phyloP scores from a whole-genome alignment of 805 yeast genomes.

The Barnettozyma botsteinii region DNA sequence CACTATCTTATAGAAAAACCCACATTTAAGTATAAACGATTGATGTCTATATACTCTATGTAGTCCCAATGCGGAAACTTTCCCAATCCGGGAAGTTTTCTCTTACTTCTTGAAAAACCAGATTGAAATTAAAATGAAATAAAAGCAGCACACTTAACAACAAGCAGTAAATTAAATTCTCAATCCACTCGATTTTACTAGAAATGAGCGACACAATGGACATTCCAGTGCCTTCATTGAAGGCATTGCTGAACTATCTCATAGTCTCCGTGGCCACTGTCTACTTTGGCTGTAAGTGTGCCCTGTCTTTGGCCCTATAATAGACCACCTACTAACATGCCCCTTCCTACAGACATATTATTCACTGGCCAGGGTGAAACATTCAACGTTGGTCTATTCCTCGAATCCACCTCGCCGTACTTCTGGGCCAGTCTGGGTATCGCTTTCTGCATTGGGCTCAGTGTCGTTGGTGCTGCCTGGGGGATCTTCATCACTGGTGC shows the following conservation, averaged over 20 bases:
- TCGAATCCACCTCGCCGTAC: slow-evolving; percentile 84
- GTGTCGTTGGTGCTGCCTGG: slow-evolving; percentile 99
- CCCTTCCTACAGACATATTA: slow-evolving; percentile 31
- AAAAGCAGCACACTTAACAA: too few species aligned
- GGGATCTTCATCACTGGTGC: slow-evolving; percentile 96
- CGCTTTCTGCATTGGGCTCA: slow-evolving; percentile 83
- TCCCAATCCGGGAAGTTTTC: background rate
- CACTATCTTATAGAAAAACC: slow-evolving; percentile 11
- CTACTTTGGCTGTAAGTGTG: slow-evolving; percentile 25
- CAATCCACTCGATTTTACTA: too few species aligned
- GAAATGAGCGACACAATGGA: slow-evolving; percentile 18
- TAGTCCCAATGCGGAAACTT: background rate
- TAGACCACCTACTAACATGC: background rate
- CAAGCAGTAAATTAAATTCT: too few species aligned
- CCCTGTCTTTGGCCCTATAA: background rate
- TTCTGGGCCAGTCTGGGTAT: slow-evolving; percentile 96
- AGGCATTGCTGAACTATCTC: slow-evolving; percentile 14
- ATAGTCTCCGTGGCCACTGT: slow-evolving; percentile 15
- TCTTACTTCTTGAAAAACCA: too few species aligned
- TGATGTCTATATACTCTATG: too few species aligned
- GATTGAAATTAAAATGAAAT: too few species aligned
- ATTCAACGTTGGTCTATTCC: slow-evolving; percentile 86
- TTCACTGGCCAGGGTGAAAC: slow-evolving; percentile 91
- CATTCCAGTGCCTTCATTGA: slow-evolving; percentile 16
- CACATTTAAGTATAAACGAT: background rate